Evolutionary conservation across 106 monocot species (phyloP).

Genomic region (Dioscorea dumetorum): DNA sequence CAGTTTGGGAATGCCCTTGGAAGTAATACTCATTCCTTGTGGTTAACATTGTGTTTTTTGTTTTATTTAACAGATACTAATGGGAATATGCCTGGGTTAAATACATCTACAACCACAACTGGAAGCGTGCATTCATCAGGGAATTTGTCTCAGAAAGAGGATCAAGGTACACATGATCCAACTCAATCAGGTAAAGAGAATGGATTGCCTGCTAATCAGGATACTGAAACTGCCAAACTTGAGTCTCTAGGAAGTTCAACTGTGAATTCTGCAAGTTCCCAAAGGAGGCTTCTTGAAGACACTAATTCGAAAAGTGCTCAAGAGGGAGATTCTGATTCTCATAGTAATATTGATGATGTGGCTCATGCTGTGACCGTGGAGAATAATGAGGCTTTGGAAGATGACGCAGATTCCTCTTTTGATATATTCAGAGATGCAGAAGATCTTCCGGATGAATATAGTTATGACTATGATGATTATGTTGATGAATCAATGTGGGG

Average conservation of each 20-base stretch:
- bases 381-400: conserved; percentile 59
- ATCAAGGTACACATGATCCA: conserved; percentile 17
- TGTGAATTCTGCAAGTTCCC: conserved; percentile 37
- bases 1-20: no score
- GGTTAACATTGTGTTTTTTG: background rate
- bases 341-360: conserved; percentile 12
- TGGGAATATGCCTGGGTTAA: conserved; percentile 5
- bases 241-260: conserved; percentile 18
- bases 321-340: conserved; percentile 26
- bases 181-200: conserved; percentile 17
- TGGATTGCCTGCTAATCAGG: conserved; percentile 10
- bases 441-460: conserved; percentile 83
- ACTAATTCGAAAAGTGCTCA: conserved; percentile 15
- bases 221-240: conserved; percentile 15
- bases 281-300: conserved; percentile 80
- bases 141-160: conserved; percentile 34
- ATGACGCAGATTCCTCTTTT: conserved; percentile 84
- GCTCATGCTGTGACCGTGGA: conserved; percentile 39
- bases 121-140: conserved; percentile 2
- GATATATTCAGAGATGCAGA: conserved; percentile 73
- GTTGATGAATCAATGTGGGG: conserved; percentile 94
- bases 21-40: no score
- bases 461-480: conserved; percentile 98
- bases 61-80: conserved; percentile 23
- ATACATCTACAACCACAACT: conserved; percentile 21